Evolutionary conservation across 345 rosid genomes (phyloP), one percentile per base, ranked within the genome.

Genomic region (Pseudoturritis turrita): DNA sequence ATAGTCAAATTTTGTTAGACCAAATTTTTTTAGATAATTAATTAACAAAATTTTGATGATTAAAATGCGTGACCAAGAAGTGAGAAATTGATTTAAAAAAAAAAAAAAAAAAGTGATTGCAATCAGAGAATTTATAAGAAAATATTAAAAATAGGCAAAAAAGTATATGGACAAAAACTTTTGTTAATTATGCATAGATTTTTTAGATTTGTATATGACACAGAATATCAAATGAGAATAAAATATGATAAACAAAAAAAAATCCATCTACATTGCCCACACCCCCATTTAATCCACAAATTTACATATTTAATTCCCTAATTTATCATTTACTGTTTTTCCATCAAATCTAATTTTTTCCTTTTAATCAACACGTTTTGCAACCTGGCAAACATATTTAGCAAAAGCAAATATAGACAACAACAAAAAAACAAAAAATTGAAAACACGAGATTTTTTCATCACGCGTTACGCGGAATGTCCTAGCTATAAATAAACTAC

Each of bases 381-480:
- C 14, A 62, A 8, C 12, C n/a, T 44, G 37, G 8, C 12, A 22
- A 51, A 26, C 51, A 43, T 19, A 40, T 4, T 67, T 15, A 31
- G 18, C 12, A 25, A 37, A 22, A 41, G 28, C 7, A 26, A 11
- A 41, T 65, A 55, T 19, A 63, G 68, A 18, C 9, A 46, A 21
- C 9, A 15, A 18, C 10, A 44, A 63, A n/a, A n/a, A n/a, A n/a
- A n/a, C n/a, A n/a, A n/a, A n/a, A n/a, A 63, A 45, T 1, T 18
- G 8, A 12, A 63, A 29, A 18, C 55, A 46, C 51, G 11, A 64
- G n/a, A 52, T 11, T 29, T 21, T 50, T 25, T 22, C 18, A 28
- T 28, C 54, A 43, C 76, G 25, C 70, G 18, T 52, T 31, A 69
- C 64, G 28, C 49, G 64, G 62, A 18, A 17, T 23, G 10, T 21